These are phyloP conservation scores for Coemansia sp. DNA, from an alignment of 192 early-diverging fungal species.

Conservation along the genomic window DNA sequence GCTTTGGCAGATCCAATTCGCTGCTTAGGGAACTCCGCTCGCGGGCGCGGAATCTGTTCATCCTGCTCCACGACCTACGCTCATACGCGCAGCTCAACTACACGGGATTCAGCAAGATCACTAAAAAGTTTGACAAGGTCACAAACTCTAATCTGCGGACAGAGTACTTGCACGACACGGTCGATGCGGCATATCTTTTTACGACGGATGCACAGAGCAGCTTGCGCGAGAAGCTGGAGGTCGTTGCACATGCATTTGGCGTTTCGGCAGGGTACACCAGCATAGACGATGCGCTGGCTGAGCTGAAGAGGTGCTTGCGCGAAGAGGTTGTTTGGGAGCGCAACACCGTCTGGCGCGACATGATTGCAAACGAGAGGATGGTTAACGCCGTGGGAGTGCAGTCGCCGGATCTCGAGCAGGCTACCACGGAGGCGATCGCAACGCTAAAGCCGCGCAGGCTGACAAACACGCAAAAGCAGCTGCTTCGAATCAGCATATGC, in stretches of 20 bases:
- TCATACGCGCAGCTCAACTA: constrained; percentile 88
- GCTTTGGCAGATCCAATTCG: constrained; percentile 17
- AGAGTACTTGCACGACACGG: constrained; percentile 67
- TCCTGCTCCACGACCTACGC: constrained; percentile 81
- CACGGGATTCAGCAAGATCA: constrained; percentile 92
- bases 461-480: constrained; percentile 56
- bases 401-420: constrained; percentile 47
- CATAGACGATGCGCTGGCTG: constrained; percentile 65
- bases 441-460: constrained; percentile 58
- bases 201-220: constrained; percentile 61
- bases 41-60: constrained; percentile 74
- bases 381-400: constrained; percentile 72
- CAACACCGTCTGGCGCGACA: constrained; percentile 97
- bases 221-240: constrained; percentile 66
- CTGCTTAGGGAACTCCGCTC: constrained; percentile 49
- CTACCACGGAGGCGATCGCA: constrained; percentile 10
- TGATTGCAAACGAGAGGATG: constrained; percentile 88
- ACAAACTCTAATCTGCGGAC: constrained; percentile 73
- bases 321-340: constrained; percentile 95
- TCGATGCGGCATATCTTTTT: constrained; percentile 74
- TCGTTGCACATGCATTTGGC: constrained; percentile 31
- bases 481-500: constrained; percentile 56
- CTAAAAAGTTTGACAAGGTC: constrained; percentile 98
- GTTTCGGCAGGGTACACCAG: constrained; percentile 39
- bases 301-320: constrained; percentile 80